Evolutionary conservation across 805 yeast genomes (phyloP).

Genomic region (Candida ipomoeae): DNA sequence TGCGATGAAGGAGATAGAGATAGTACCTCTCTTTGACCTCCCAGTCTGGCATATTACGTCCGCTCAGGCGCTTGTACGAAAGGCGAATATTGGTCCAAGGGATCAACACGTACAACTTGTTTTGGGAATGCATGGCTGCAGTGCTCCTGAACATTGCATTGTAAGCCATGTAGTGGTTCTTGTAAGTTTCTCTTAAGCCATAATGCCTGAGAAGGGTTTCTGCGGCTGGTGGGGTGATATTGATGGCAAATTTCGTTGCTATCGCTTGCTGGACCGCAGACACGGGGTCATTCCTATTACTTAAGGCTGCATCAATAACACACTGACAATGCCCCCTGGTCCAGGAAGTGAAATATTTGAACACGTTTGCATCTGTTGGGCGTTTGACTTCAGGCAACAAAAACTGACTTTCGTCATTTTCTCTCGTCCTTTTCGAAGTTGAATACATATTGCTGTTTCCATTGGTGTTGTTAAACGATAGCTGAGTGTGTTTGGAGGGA

Average conservation of each 20-base stretch:
- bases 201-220: slow-evolving; percentile 16
- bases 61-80: slow-evolving; percentile 9
- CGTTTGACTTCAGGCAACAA: background rate
- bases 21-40: slow-evolving; percentile 15
- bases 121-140: slow-evolving; percentile 8
- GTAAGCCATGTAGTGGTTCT: slow-evolving; percentile 9
- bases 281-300: background rate
- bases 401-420: background rate
- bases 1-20: slow-evolving; percentile 14
- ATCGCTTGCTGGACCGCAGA: slow-evolving; percentile 10
- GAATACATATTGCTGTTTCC: background rate
- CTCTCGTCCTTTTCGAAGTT: background rate
- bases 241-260: slow-evolving; percentile 5
- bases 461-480: background rate
- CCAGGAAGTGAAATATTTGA: slow-evolving; percentile 12
- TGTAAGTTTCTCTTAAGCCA: slow-evolving; percentile 9
- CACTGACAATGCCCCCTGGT: slow-evolving; percentile 13
- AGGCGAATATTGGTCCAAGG: slow-evolving; percentile 16
- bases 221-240: slow-evolving; percentile 12
- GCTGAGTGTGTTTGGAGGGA: background rate
- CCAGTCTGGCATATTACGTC: slow-evolving; percentile 13
- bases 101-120: slow-evolving; percentile 9
- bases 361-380: background rate
- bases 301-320: slow-evolving; percentile 10
- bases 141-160: slow-evolving; percentile 14